phyloP scores from a whole-genome alignment of 306 rosid genomes.

The Mimosa pudica region DNA sequence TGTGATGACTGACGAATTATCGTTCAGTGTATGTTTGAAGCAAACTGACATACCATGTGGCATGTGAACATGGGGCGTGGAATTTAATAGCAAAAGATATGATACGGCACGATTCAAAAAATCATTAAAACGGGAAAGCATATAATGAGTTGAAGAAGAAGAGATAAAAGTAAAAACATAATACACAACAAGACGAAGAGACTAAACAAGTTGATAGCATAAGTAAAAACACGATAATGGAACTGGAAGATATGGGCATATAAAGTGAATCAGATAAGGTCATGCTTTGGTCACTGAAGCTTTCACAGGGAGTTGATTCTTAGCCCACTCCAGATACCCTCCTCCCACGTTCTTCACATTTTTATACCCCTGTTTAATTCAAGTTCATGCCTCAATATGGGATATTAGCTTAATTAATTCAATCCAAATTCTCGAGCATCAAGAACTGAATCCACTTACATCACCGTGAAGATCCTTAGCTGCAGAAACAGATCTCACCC shows the following conservation, averaged over 20 bases:
- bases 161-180: neutral
- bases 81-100: too few species aligned
- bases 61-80: neutral
- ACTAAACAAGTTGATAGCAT: neutral
- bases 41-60: too few species aligned
- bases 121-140: too few species aligned
- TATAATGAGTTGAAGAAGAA: neutral
- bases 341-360: constrained; percentile 77
- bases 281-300: constrained; percentile 24
- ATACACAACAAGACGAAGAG: neutral
- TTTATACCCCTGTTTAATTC: constrained; percentile 68
- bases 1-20: too few species aligned
- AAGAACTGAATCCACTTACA: constrained; percentile 48
- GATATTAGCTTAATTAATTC: too few species aligned
- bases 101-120: neutral
- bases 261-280: neutral
- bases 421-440: neutral
- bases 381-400: neutral
- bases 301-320: constrained; percentile 48
- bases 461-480: constrained; percentile 56
- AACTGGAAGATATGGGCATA: neutral
- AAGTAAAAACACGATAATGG: neutral
- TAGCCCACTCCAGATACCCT: constrained; percentile 73
- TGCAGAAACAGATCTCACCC: constrained; percentile 74
- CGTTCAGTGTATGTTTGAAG: too few species aligned